Evolutionary conservation across 768 basidiomycete genomes (phyloP).

Genomic region (Tricholoma matsutake): DNA sequence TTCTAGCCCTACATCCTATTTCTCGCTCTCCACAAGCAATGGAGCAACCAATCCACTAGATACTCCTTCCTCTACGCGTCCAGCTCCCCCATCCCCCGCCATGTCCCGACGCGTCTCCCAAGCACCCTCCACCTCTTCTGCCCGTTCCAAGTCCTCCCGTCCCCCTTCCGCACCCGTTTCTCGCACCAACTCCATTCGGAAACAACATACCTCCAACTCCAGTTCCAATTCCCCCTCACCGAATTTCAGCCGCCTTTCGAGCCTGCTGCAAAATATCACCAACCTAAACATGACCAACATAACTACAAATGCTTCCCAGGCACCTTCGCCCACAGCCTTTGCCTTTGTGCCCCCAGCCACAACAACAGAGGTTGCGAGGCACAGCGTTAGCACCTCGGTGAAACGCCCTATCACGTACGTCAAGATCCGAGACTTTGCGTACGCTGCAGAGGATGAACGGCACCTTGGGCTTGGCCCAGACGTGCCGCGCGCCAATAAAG

Average conservation of each 20-base stretch:
- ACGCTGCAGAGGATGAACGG: constrained; percentile 31
- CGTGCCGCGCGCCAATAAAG: constrained; percentile 38
- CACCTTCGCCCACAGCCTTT: background rate
- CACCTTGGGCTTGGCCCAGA: constrained; percentile 37
- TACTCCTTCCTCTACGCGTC: constrained; percentile 23
- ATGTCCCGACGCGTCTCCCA: constrained; percentile 19
- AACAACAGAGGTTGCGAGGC: background rate
- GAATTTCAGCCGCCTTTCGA: constrained; percentile 4
- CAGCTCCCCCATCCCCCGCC: constrained; percentile 13
- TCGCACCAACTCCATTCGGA: constrained; percentile 11
- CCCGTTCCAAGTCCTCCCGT: constrained; percentile 21
- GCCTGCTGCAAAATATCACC: constrained; percentile 2
- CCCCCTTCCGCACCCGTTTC: constrained; percentile 13
- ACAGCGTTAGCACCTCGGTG: background rate
- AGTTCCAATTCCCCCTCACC: background rate
- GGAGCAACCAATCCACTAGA: background rate
- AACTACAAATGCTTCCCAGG: constrained; percentile 1
- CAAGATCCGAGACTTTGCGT: constrained; percentile 44
- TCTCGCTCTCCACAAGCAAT: background rate
- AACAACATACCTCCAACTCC: background rate
- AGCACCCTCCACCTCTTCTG: constrained; percentile 28
- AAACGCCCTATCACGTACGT: constrained; percentile 18
- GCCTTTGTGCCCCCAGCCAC: constrained; percentile 1
- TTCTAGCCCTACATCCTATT: background rate
- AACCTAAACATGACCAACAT: background rate